Evolutionary conservation across 805 yeast species (phyloP), one percentile per base, ranked within the genome.

Genomic region (Barnettozyma siamensis): DNA sequence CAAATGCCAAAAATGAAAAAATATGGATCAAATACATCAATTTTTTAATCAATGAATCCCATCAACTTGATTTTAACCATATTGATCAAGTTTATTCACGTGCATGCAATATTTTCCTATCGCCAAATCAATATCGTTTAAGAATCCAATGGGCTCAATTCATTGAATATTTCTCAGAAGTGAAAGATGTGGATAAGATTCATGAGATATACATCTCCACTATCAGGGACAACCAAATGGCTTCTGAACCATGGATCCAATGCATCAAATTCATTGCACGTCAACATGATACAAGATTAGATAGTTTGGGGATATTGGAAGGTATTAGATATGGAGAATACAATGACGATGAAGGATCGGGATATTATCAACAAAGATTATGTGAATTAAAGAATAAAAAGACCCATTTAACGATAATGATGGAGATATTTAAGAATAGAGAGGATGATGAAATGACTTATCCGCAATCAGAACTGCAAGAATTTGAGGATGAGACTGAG

Each of bases 11-110:
- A 17, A 65, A 71, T 35, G 77, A 76, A 26, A 65, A 65, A 13
- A 57, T 87, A 16, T 91, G 98, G 98, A 53, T 77, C 15, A 72
- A 72, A 41, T 89, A 83, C 55, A 44, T 76, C 7, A 17, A 23
- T 18, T 41, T 36, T 18, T 33, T 24, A 17, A 11, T 26, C 12
- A 13, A 21, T 17, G 6, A 11, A 19, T n/a, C 26, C 8, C 16
- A 11, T 20, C 12, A 29, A 9, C 1, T n/a, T 13, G 59, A 59
- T 1, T 50, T 58, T 24, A 65, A 60, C 2, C 55, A 56, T 11
- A 60, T 72, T 19, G 60, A 72, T 18, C 56, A 61, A 1, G 54
- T 76, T 0, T 86, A 80, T 52, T 60, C 70, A 34, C 67, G 72
- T 49, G 88, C 83, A 55, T 69, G 43, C 45, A 59, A 42, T 62